A percentile compares a stretch with the other conserved stretches of the same genome.
These are phyloP conservation scores for Aegilops sharonensis DNA, from an alignment of 176 grass and related monocot genomes.

Conservation along the genomic window DNA sequence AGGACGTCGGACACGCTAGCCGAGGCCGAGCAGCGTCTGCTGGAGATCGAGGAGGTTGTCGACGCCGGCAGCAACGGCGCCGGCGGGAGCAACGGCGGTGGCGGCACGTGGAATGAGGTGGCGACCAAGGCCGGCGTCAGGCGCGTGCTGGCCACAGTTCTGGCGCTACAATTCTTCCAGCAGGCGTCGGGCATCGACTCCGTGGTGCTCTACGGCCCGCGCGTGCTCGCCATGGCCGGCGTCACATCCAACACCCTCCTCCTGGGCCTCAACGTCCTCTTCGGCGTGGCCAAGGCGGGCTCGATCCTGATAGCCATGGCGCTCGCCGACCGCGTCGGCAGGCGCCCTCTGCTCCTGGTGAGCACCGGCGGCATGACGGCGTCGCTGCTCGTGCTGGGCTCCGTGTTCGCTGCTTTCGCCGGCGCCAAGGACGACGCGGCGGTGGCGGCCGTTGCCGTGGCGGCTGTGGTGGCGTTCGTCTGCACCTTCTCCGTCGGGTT, in stretches of 20 bases:
- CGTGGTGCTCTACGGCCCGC: slow-evolving; percentile 67
- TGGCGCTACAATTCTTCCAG: slow-evolving; percentile 60
- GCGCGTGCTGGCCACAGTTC: too few species aligned
- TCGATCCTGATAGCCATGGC: slow-evolving; percentile 69
- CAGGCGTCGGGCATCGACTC: slow-evolving; percentile 67
- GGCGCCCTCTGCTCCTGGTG: slow-evolving; percentile 46
- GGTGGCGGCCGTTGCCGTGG: slow-evolving; percentile 12
- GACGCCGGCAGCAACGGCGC: background rate
- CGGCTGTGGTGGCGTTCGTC: slow-evolving; percentile 47
- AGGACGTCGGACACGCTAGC: slow-evolving; percentile 57
- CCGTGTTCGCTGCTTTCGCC: slow-evolving; percentile 37
- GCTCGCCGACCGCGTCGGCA: slow-evolving; percentile 47
- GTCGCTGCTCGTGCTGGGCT: slow-evolving; percentile 39
- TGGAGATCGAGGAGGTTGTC: slow-evolving; percentile 60
- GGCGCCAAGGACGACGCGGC: slow-evolving; percentile 37
- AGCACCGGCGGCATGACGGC: slow-evolving; percentile 63
- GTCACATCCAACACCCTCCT: slow-evolving; percentile 50
- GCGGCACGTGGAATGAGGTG: slow-evolving; percentile 49
- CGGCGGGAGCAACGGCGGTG: background rate
- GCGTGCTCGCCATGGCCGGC: slow-evolving; percentile 47
- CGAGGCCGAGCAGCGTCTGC: slow-evolving; percentile 43
- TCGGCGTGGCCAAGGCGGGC: slow-evolving; percentile 59
- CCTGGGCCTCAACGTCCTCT: slow-evolving; percentile 51
- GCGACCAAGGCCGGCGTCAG: too few species aligned
- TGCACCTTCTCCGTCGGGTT: slow-evolving; percentile 60